A percentile compares a stretch with the other conserved stretches of the same genome.
Evolutionary conservation across 192 early-diverging fungal species (phyloP).

Genomic region (Umbelopsis ramanniana): DNA sequence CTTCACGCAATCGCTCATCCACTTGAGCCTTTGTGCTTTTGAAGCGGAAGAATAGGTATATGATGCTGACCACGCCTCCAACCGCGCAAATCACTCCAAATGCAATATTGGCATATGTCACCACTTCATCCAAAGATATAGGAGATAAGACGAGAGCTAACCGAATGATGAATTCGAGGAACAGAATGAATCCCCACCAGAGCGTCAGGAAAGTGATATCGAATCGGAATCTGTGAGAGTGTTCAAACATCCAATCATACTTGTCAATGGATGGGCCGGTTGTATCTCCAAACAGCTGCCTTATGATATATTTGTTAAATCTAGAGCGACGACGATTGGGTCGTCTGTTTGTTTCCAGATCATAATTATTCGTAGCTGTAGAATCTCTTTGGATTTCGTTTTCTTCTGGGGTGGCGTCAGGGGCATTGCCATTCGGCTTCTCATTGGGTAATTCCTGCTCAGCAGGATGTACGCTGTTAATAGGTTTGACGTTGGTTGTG

Average conservation of each 20-base stretch:
- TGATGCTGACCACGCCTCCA: neutral
- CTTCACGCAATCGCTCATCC: neutral
- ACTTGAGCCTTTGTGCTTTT: conserved; percentile 5
- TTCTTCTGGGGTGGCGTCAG: neutral
- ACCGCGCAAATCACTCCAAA: conserved; percentile 19
- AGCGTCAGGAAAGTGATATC: conserved; percentile 6
- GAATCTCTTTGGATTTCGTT: neutral
- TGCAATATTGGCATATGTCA: conserved; percentile 12
- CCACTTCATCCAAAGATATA: conserved; percentile 1
- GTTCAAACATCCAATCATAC: conserved; percentile 13
- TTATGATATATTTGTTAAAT: neutral
- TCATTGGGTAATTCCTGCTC: neutral
- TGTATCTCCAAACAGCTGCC: neutral
- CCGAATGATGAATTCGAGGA: conserved; percentile 17
- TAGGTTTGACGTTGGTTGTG: neutral
- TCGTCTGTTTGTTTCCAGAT: neutral
- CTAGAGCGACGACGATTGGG: neutral
- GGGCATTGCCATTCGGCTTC: neutral
- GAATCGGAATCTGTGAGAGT: conserved; percentile 2
- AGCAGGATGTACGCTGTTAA: neutral
- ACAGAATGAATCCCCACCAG: conserved; percentile 17
- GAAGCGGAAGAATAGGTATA: conserved; percentile 15
- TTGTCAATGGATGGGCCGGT: neutral
- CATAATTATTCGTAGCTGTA: neutral
- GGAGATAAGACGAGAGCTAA: neutral